phyloP scores from a whole-genome alignment of 2,329 filamentous ascomycete genomes.

The Arachnopeziza araneosa region DNA sequence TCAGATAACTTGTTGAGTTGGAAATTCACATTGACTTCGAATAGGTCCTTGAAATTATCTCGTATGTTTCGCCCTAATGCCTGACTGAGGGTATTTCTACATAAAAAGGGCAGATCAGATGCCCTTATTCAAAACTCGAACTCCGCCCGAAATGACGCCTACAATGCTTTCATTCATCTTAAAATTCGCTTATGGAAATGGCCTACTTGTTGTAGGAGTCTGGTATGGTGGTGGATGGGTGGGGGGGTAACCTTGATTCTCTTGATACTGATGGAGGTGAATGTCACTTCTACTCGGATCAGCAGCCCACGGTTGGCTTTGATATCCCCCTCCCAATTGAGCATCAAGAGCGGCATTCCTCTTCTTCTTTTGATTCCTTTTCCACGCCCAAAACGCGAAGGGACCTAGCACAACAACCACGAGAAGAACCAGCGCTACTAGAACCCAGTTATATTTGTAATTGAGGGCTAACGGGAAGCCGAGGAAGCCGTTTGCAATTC shows the following conservation, averaged over 20 bases:
- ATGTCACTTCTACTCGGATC: slow-evolving; percentile 6
- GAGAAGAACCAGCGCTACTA: slow-evolving; percentile 42
- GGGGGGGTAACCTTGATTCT: neutral
- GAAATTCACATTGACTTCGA: too few relatives aligned
- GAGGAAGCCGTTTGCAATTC: slow-evolving; percentile 51
- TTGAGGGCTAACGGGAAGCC: slow-evolving; percentile 54
- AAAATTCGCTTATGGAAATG: neutral
- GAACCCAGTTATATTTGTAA: slow-evolving; percentile 40
- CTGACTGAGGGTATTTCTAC: neutral
- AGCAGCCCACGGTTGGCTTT: slow-evolving; percentile 10
- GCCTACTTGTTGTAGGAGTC: neutral
- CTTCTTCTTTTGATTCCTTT: slow-evolving; percentile 2
- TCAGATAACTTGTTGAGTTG: too few relatives aligned
- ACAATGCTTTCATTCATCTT: neutral
- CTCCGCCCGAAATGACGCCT: neutral
- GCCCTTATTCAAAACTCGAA: neutral
- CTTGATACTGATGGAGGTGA: slow-evolving; percentile 3
- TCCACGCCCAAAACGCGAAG: slow-evolving; percentile 16
- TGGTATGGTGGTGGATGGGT: neutral
- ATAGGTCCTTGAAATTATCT: neutral
- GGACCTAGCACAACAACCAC: slow-evolving; percentile 36
- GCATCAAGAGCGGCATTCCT: neutral
- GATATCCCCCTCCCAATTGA: slow-evolving; percentile 9
- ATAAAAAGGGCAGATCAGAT: neutral
- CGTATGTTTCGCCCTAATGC: neutral